Conservation (phyloP, 495 filamentous ascomycete species). For the Penicillium parvum region DNA sequence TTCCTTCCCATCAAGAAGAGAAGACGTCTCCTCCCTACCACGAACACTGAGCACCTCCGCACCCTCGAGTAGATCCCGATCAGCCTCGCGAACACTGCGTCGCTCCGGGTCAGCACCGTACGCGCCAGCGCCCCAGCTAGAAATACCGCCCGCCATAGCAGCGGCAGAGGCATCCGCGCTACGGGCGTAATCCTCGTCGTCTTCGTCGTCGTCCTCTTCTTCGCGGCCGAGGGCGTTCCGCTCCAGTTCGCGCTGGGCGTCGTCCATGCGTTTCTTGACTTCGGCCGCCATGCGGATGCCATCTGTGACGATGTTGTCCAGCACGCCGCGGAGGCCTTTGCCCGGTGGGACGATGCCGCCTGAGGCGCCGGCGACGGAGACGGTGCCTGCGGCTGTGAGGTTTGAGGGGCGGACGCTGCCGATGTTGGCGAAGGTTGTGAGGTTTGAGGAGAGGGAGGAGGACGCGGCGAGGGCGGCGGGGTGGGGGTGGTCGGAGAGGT, state of each 20-base stretch:
- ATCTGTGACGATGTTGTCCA: slow-evolving; percentile 96
- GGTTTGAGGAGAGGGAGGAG: slow-evolving; percentile 65
- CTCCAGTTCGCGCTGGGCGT: slow-evolving; percentile 80
- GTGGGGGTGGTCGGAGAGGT: slow-evolving; percentile 49
- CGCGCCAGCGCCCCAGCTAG: slow-evolving; percentile 43
- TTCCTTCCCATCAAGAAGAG: slow-evolving; percentile 28
- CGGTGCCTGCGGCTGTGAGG: slow-evolving; percentile 31
- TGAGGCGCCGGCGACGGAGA: slow-evolving; percentile 40
- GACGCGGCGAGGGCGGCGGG: slow-evolving; percentile 43
- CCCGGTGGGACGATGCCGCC: slow-evolving; percentile 55
- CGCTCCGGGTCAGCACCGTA: slow-evolving; percentile 55
- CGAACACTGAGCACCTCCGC: slow-evolving; percentile 21
- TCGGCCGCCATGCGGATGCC: slow-evolving; percentile 93
- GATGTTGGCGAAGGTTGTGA: slow-evolving; percentile 76
- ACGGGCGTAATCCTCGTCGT: slow-evolving; percentile 52
- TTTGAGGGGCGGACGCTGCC: slow-evolving; percentile 47
- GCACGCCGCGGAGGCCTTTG: slow-evolving; percentile 81
- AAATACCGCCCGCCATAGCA: slow-evolving; percentile 38
- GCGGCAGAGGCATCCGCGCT: slow-evolving; percentile 19
- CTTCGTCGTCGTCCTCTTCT: slow-evolving; percentile 75
- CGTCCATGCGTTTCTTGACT: slow-evolving; percentile 87
- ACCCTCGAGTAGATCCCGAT: slow-evolving; percentile 73
- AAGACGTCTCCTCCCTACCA: slow-evolving; percentile 28
- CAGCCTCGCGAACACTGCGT: slow-evolving; percentile 63
- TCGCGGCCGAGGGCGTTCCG: slow-evolving; percentile 67